Conservation (phyloP, 164 flowering plant species). For the Macadamia integrifolia region DNA sequence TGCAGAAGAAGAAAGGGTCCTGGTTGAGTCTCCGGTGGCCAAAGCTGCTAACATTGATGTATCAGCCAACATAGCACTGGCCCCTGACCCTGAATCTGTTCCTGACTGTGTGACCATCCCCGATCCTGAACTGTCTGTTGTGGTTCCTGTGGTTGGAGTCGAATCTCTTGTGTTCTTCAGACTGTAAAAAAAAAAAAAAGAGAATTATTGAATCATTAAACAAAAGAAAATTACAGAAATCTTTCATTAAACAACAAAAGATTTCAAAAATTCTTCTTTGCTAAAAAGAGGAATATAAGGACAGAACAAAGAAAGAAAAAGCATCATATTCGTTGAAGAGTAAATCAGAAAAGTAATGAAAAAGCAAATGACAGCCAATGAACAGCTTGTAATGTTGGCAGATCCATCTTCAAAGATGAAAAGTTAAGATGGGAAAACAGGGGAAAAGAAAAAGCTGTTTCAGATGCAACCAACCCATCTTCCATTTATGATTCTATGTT, state of each 20-base stretch:
- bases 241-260: too few species aligned
- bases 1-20: conserved; percentile 14
- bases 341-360: too few species aligned
- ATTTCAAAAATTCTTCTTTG: too few species aligned
- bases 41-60: conserved; percentile 75
- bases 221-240: too few species aligned
- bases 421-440: neutral
- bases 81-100: conserved; percentile 7
- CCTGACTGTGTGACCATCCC: conserved; percentile 9
- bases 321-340: too few species aligned
- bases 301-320: too few species aligned
- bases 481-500: neutral
- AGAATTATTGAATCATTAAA: neutral
- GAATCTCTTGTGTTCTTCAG: too few species aligned
- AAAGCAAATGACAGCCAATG: too few species aligned
- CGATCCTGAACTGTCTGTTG: neutral
- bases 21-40: conserved; percentile 66
- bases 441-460: too few species aligned
- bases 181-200: too few species aligned
- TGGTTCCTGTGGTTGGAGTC: too few species aligned
- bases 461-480: neutral
- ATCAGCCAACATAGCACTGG: conserved; percentile 49
- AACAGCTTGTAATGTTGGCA: neutral
- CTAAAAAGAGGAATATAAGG: too few species aligned
- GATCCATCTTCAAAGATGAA: neutral